phyloP scores from a whole-genome alignment of 2,329 filamentous ascomycete species.

The Fusarium sp. region DNA sequence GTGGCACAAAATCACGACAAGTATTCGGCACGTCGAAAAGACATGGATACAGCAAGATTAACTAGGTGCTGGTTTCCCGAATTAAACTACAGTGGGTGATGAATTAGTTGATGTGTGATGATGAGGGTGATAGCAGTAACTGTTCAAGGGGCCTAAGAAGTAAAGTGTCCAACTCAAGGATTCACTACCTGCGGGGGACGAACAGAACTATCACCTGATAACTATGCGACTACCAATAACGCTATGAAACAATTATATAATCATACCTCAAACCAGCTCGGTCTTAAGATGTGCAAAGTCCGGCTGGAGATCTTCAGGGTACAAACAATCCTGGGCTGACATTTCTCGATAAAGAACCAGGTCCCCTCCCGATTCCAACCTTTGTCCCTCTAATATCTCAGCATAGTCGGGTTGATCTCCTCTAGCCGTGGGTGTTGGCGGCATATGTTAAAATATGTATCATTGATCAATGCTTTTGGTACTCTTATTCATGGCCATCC shows the following conservation, averaged over 20 bases:
- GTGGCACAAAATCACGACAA: background rate
- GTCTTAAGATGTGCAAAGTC: background rate
- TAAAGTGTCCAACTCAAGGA: background rate
- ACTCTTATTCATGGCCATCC: background rate
- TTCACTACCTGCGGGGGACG: background rate
- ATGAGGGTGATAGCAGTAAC: background rate
- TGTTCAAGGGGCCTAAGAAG: background rate
- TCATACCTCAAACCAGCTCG: background rate
- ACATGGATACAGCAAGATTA: background rate
- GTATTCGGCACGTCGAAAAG: background rate
- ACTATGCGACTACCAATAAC: background rate
- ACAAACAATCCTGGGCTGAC: background rate
- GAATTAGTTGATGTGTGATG: background rate
- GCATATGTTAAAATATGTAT: background rate
- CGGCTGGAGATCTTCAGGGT: background rate
- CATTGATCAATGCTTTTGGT: background rate
- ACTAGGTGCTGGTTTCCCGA: too few relatives aligned
- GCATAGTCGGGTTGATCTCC: background rate
- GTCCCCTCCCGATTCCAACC: background rate
- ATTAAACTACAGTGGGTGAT: background rate
- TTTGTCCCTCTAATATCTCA: background rate
- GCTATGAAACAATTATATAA: background rate
- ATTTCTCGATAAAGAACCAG: background rate
- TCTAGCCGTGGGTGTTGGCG: background rate
- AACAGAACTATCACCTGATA: background rate